Base-by-base conservation (phyloP, 148 eudicot genomes). In the Beta vulgaris region DNA sequence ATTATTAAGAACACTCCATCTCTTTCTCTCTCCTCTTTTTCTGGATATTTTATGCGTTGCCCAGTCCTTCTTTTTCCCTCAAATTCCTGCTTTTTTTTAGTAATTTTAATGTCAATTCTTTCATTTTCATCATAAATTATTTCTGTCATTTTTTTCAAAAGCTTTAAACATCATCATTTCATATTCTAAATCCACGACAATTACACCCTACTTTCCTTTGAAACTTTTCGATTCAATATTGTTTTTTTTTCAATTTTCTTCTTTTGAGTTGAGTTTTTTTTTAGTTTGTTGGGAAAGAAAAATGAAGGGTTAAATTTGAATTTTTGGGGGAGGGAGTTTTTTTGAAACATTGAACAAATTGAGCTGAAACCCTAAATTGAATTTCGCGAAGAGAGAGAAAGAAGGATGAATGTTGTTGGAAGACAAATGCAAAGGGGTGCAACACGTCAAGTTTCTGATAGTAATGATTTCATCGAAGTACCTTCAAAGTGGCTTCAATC, bases 401-500 rank as follows among this genome's bases (percentile, higher is more conserved):
- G 36, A 19, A 71, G 63, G 74, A 85, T 85, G 88, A 84, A 80
- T 74, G 78, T 82, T 13, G 76, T 84, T 66, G 88, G 86, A 53
- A 79, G 83, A 37, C 91, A 88, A 82, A 82, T 84, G 87, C 86
- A 79, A 58, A 87, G 90, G 85, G 76, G 81, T n/a, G 77, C 71
- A 37, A 25, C 86, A 73, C 81, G 79, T 7, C 90, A 78, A 63
- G 79, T 53, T 55, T 79, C 84, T n/a, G 88, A 85, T 43, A 82
- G 85, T 67, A 37, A 64, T 26, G 11, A 43, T 66, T 82, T 85
- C 71, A 72, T 85, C 19, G 90, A 87, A 44, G 40, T 72, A 2
- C 78, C 86, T 43, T 78, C 87, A 25, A 89, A 89, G 55, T 88
- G 91, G 93, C 86, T 88, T 78, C 90, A 88, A 77, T 77, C 91